A percentile compares a stretch with the other conserved stretches of the same genome.
These are phyloP conservation scores for Xerophyta viscosa DNA, from an alignment of 106 monocot genomes.

Conservation along the genomic window DNA sequence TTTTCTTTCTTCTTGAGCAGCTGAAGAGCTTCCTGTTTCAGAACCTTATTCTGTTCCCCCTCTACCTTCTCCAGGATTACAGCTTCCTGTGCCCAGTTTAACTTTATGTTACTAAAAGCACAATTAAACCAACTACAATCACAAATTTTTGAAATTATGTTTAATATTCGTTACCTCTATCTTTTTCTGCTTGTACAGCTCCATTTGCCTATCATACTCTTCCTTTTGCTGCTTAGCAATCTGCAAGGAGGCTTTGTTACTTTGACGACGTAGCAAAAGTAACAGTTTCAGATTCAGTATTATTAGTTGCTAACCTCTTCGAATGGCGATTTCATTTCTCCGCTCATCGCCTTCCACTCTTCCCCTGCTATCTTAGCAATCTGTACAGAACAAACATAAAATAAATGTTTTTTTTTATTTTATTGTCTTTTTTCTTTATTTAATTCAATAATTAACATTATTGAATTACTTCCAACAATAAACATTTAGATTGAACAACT, in stretches of 20 bases:
- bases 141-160: neutral
- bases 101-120: neutral
- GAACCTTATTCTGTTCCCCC: constrained; percentile 55
- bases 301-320: no score
- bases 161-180: constrained; percentile 27
- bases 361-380: constrained; percentile 85
- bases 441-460: neutral
- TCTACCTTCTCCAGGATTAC: constrained; percentile 47
- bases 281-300: no score
- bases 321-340: constrained; percentile 48
- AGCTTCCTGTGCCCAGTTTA: constrained; percentile 44
- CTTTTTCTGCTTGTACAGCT: constrained; percentile 58
- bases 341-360: constrained; percentile 84
- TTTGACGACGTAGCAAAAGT: no score
- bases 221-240: constrained; percentile 51
- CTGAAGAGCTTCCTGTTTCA: constrained; percentile 95
- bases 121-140: neutral
- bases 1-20: constrained; percentile 94
- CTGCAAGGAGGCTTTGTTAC: constrained; percentile 23
- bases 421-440: no score
- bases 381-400: no score
- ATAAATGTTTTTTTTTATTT: no score
- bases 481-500: neutral
- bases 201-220: constrained; percentile 55
- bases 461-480: neutral